Evolutionary conservation across 805 yeast genomes (phyloP), one percentile per base, ranked within the genome.

Genomic region (Lipomyces orientalis): DNA sequence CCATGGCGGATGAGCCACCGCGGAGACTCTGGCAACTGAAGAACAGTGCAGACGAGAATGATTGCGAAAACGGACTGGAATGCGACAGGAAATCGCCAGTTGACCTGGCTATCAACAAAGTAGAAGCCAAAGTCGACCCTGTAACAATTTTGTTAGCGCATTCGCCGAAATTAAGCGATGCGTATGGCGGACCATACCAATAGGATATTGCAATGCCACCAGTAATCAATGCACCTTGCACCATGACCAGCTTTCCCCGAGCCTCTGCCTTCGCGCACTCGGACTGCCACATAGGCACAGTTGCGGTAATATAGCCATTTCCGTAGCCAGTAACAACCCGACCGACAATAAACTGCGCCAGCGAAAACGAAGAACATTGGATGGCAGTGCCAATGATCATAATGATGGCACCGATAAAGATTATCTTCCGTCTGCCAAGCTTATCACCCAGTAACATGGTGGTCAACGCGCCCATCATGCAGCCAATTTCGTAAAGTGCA

Each of bases 21-120:
- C 0, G 97, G 97, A 59, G 94, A 87, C 78, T 93, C 98, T 0
- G 98, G 98, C 35, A 93, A 79, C 54, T 87, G 84, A 54, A 85
- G 74, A 55, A 81, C 75, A 37, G 82, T 80, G 34, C 59, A 78
- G 61, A 68, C 88, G 86, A 90, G 80, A 62, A 88, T 77, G 56
- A 90, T 78, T 61, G 91, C 65, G 74, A 89, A 88, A 54, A 88
- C 70, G 65, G 86, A 81, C 80, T 90, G 97, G 76, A 90, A 81
- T 1, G 91, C 89, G 69, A 90, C 85, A 16, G 96, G 95, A 77
- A 90, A 84, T 81, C 96, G 86, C 93, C 94, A 90, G 19, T 87
- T 81, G 29, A 82, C 81, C 8, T 58, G 55, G 25, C 8, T 43
- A 29, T 22, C 63, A 51, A n/a, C 35, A 9, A 58, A 46, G 5